Evolutionary conservation across 345 rosid genomes (phyloP).

Genomic region (Eucalyptus coolabah): DNA sequence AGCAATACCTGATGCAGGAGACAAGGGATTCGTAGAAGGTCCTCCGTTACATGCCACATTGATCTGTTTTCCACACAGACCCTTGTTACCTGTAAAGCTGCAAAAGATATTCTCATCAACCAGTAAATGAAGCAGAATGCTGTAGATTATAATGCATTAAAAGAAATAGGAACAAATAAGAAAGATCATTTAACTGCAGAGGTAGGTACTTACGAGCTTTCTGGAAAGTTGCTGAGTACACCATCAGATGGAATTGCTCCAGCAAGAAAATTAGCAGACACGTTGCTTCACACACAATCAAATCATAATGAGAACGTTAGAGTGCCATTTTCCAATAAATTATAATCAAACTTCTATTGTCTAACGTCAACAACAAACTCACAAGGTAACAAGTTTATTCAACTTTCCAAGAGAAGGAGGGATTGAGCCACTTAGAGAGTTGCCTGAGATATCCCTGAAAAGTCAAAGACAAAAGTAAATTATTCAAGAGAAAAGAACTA

Average conservation of each 20-base stretch:
- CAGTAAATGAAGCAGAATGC: background rate
- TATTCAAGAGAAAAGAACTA: background rate
- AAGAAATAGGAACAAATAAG: background rate
- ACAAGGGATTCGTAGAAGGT: slow-evolving; percentile 18
- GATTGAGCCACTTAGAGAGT: slow-evolving; percentile 56
- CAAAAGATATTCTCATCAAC: background rate
- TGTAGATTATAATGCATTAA: background rate
- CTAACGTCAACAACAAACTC: slow-evolving; percentile 14
- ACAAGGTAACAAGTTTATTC: slow-evolving; percentile 53
- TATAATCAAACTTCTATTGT: background rate
- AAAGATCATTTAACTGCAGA: background rate
- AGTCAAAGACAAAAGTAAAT: background rate
- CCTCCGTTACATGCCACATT: slow-evolving; percentile 50
- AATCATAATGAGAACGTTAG: background rate
- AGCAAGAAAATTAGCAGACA: slow-evolving; percentile 76
- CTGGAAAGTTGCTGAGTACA: slow-evolving; percentile 38
- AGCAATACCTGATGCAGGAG: slow-evolving; percentile 43
- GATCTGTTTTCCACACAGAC: slow-evolving; percentile 81
- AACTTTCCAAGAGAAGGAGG: slow-evolving; percentile 73
- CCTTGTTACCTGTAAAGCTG: slow-evolving; percentile 76
- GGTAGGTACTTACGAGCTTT: slow-evolving; percentile 55
- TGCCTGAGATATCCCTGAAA: slow-evolving; percentile 77
- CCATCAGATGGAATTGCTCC: slow-evolving; percentile 85
- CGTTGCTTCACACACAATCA: slow-evolving; percentile 43
- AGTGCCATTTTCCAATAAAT: background rate